These are phyloP conservation scores for Salicornia ramosissima DNA, from an alignment of 148 eudicot species.

Conservation along the genomic window DNA sequence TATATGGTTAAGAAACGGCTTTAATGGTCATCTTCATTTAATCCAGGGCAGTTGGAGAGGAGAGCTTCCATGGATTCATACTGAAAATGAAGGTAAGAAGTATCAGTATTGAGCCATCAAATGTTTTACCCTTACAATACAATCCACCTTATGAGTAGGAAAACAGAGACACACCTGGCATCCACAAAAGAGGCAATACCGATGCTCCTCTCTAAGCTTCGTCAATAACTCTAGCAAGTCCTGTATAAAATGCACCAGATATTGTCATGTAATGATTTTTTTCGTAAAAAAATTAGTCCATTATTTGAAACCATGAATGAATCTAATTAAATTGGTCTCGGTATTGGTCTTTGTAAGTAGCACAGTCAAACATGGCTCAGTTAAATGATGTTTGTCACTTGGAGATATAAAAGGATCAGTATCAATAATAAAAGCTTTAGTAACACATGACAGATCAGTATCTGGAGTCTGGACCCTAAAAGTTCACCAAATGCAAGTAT, in stretches of 20 bases:
- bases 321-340: too few species aligned
- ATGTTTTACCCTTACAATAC: background rate
- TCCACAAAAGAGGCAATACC: slow-evolving; percentile 93
- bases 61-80: slow-evolving; percentile 79
- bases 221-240: slow-evolving; percentile 60
- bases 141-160: background rate
- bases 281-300: too few species aligned
- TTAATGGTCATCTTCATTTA: slow-evolving; percentile 82
- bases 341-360: too few species aligned
- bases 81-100: slow-evolving; percentile 34
- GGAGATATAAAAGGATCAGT: background rate
- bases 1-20: background rate
- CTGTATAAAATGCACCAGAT: slow-evolving; percentile 41
- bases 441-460: background rate
- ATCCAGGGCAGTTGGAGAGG: slow-evolving; percentile 60
- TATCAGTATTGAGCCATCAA: slow-evolving; percentile 7
- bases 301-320: background rate
- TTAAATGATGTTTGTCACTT: background rate
- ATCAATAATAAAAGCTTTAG: background rate
- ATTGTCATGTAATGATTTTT: background rate
- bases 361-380: background rate
- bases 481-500: background rate
- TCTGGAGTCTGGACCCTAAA: background rate
- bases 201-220: slow-evolving; percentile 74
- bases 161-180: slow-evolving; percentile 54